Evolutionary conservation across 495 filamentous ascomycete species (phyloP).

Genomic region (Antarctomyces pellizariae): DNA sequence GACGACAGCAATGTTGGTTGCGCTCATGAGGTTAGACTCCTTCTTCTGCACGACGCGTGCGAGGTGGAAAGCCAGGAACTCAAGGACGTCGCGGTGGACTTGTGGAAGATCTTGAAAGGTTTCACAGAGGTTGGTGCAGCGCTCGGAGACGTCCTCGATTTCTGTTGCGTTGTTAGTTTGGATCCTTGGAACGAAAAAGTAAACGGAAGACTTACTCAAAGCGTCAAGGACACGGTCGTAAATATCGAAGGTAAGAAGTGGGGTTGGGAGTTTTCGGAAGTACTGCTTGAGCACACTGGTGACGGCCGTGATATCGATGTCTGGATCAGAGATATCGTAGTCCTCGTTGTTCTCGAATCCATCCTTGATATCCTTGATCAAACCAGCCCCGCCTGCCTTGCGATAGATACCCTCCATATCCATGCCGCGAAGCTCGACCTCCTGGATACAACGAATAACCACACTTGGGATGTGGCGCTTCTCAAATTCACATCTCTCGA

Average conservation of each 20-base stretch:
- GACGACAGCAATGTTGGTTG: slow-evolving; percentile 85
- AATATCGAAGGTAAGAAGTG: slow-evolving; percentile 76
- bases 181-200: slow-evolving; percentile 6
- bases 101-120: slow-evolving; percentile 55
- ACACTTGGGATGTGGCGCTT: slow-evolving; percentile 74
- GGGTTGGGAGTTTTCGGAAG: slow-evolving; percentile 80
- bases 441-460: slow-evolving; percentile 84
- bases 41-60: slow-evolving; percentile 66
- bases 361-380: slow-evolving; percentile 67
- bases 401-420: slow-evolving; percentile 96
- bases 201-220: slow-evolving; percentile 23
- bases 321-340: slow-evolving; percentile 79
- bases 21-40: slow-evolving; percentile 78
- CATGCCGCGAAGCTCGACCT: slow-evolving; percentile 93
- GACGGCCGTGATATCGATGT: slow-evolving; percentile 88
- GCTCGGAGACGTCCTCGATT: slow-evolving; percentile 28
- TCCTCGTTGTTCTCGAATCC: slow-evolving; percentile 70
- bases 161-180: slow-evolving; percentile 13
- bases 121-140: slow-evolving; percentile 41
- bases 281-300: slow-evolving; percentile 94
- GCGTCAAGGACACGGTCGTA: slow-evolving; percentile 81
- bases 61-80: slow-evolving; percentile 87
- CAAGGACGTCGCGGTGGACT: slow-evolving; percentile 68
- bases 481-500: slow-evolving; percentile 70
- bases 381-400: slow-evolving; percentile 77